A percentile compares a stretch with the other conserved stretches of the same genome.
Conservation (phyloP, 345 rosid species). For the Eucalyptus sp. region DNA sequence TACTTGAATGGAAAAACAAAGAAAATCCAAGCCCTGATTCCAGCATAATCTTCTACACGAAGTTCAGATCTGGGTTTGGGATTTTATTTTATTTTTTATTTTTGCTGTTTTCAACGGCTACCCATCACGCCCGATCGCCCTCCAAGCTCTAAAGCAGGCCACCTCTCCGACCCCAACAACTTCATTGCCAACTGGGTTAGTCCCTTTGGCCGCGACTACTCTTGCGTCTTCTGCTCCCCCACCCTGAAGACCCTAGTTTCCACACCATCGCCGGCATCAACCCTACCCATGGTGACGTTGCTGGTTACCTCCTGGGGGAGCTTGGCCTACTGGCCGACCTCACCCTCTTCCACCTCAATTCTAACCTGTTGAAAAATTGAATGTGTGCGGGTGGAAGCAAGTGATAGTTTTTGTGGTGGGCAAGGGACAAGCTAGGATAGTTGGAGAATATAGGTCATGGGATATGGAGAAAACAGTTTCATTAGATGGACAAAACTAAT, state of each 20-base stretch:
- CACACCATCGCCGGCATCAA: conserved; percentile 59
- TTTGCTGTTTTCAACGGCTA: background rate
- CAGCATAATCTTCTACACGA: too few relatives aligned
- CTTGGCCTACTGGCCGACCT: conserved; percentile 57
- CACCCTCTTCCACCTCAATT: conserved; percentile 65
- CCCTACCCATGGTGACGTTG: conserved; percentile 65
- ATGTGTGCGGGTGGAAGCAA: too few relatives aligned
- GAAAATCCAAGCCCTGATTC: too few relatives aligned
- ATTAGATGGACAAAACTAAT: too few relatives aligned
- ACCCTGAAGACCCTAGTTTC: conserved; percentile 34
- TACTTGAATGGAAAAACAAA: too few relatives aligned
- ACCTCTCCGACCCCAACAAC: conserved; percentile 47
- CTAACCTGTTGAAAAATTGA: background rate
- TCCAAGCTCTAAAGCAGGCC: conserved; percentile 75
- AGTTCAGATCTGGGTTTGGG: too few relatives aligned
- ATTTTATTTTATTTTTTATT: too few relatives aligned
- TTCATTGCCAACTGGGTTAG: conserved; percentile 47
- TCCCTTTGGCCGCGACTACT: conserved; percentile 41
- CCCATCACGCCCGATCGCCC: conserved; percentile 10
- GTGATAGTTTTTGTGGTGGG: too few relatives aligned
- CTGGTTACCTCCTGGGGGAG: conserved; percentile 62
- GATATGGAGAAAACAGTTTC: too few relatives aligned
- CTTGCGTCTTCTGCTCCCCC: conserved; percentile 39
- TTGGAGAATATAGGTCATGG: too few relatives aligned
- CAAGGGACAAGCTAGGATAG: too few relatives aligned